Conservation (phyloP, 148 eudicot species). For the Diospyros kaki region DNA sequence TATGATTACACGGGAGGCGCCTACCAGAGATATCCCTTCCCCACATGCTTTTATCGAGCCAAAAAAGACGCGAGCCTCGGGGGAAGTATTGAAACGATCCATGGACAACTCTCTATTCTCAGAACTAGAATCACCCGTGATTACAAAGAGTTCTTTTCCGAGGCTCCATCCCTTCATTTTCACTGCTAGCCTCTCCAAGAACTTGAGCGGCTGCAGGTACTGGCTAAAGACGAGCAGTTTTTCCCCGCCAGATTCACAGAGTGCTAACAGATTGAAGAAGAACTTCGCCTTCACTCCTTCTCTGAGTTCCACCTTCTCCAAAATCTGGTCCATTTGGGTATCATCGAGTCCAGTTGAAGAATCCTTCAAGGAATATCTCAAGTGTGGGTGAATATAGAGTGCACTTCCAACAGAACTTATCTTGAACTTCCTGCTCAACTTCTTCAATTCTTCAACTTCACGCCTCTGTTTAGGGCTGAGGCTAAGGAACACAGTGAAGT, state of each 20-base stretch:
- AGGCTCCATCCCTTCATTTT: slow-evolving; percentile 50
- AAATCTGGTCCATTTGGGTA: slow-evolving; percentile 44
- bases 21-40: slow-evolving; percentile 94
- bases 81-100: slow-evolving; percentile 74
- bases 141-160: slow-evolving; percentile 67
- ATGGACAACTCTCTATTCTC: slow-evolving; percentile 63
- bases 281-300: slow-evolving; percentile 88
- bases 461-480: slow-evolving; percentile 51
- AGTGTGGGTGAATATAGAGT: slow-evolving; percentile 64
- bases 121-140: slow-evolving; percentile 57
- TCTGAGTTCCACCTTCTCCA: slow-evolving; percentile 47
- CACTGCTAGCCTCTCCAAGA: slow-evolving; percentile 53
- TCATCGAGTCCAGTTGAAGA: slow-evolving; percentile 38
- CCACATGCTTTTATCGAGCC: slow-evolving; percentile 96
- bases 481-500: slow-evolving; percentile 64
- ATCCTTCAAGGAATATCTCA: slow-evolving; percentile 41
- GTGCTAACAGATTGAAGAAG: slow-evolving; percentile 50
- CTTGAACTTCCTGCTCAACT: slow-evolving; percentile 47
- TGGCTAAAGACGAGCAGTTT: slow-evolving; percentile 84
- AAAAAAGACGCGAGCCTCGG: slow-evolving; percentile 73
- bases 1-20: slow-evolving; percentile 85
- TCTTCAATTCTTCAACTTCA: slow-evolving; percentile 51
- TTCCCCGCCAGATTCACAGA: slow-evolving; percentile 70
- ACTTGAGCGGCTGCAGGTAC: slow-evolving; percentile 69
- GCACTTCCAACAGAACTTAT: slow-evolving; percentile 63